Base-by-base conservation (phyloP, 2,329 filamentous ascomycete genomes). In the Apiospora saccharicola region DNA sequence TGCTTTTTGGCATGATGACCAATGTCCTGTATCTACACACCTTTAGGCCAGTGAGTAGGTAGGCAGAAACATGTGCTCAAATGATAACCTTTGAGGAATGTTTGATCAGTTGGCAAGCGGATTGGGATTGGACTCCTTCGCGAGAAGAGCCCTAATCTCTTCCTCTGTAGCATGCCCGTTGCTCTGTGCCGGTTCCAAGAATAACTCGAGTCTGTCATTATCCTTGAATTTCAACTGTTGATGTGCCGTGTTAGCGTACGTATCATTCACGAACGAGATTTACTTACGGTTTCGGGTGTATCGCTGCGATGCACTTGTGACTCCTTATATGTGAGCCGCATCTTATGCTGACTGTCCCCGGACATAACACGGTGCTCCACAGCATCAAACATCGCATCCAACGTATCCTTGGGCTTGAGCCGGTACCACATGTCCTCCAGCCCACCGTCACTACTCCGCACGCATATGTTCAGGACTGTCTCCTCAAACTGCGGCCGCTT, bases 231-330 rank as follows among this genome's bases (percentile, higher is more conserved):
- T 41, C 10, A 64, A 41, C 57, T 64, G 34, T 64, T 26, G 2
- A 8, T 6, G 30, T n/a, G 1, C 7, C 14, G 2, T n/a, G 30
- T 64, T 41, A 64, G 53, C 19, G 22, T 34, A 8, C 1, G 34
- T 30, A 26, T 26, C 24, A 34, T 14, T 34, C 24, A 30, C 13
- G 51, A 26, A 22, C 7, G 26, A 19, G 53, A 6, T 13, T 8
- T 8, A 64, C 57, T 64, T 64, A 64, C 57, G 3, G 34, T 24
- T n/a, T 64, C 57, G 16, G 57, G 57, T 10, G 34, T 64, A 64
- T 64, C 57, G 4, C 19, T 64, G 10, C 57, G 57, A 19, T 41
- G 57, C 57, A 64, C 57, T 5, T 8, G 57, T 14, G 19, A 34
- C 57, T 61, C 53, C 16, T 7, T 61, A 16, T 61, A 37, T 4